These are phyloP conservation scores for Ophiosphaerella narmari DNA, from an alignment of 2,329 filamentous ascomycete species.

Conservation along the genomic window DNA sequence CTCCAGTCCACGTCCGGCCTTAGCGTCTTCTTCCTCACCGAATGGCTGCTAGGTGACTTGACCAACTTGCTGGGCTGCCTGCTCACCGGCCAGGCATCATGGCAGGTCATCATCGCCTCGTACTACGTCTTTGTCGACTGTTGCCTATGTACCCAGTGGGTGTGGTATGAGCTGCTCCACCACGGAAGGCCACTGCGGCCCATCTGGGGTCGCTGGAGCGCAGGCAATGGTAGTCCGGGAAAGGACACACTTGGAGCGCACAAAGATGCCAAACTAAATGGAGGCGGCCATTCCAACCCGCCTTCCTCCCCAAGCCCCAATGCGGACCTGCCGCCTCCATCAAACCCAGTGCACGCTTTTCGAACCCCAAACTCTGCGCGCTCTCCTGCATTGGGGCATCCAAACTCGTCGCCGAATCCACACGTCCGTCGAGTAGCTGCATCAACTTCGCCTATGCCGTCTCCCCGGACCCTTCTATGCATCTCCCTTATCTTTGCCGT, in stretches of 20 bases:
- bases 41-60: conserved; percentile 69
- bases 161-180: conserved; percentile 67
- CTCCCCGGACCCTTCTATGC: conserved; percentile 53
- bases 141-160: conserved; percentile 65
- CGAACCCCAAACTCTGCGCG: conserved; percentile 45
- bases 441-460: conserved; percentile 50
- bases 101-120: conserved; percentile 67
- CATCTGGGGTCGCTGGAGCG: conserved; percentile 35
- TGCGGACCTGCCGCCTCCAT: conserved; percentile 29
- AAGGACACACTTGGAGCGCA: conserved; percentile 33
- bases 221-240: conserved; percentile 16
- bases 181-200: conserved; percentile 53
- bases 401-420: conserved; percentile 30
- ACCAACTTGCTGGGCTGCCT: conserved; percentile 67
- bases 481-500: conserved; percentile 53
- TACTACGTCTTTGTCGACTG: conserved; percentile 72
- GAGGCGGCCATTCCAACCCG: conserved; percentile 19
- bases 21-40: conserved; percentile 67
- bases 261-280: conserved; percentile 22
- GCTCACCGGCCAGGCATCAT: conserved; percentile 66
- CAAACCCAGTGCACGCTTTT: conserved; percentile 41
- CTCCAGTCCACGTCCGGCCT: conserved; percentile 67
- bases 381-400: conserved; percentile 35
- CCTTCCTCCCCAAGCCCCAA: conserved; percentile 14
- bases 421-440: conserved; percentile 39